Base-by-base conservation (phyloP, 805 yeast genomes). In the Gaillardinia entomophila region DNA sequence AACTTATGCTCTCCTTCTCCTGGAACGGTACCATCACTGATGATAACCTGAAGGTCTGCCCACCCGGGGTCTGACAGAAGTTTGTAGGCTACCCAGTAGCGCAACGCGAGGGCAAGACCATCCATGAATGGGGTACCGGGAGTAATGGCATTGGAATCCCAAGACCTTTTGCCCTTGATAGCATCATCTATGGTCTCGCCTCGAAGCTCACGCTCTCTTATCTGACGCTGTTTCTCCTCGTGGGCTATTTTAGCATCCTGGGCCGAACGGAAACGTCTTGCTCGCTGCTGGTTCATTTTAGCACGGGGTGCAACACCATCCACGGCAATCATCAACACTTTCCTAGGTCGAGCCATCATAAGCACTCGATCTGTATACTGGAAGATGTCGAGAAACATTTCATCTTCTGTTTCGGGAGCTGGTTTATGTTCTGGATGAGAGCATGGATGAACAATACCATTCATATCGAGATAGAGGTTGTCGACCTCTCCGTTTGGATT, bases 241-340 rank as follows among this genome's bases (percentile, higher is more conserved):
- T 81, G 74, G 29, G 81, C 82, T n/a, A 83, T 61, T 43, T 78
- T 73, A 3, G 96, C 96, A 45, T 90, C 97, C 53, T 79, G 79
- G 1, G 96, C 96, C 11, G 95, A 77, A 46, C 96, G 71, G 59
- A 89, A 89, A 53, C 97, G 75, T 66, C 97, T 79, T 2, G 96
- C 80, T 45, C 97, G 73, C 61, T 89, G 97, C 60, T 89, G 97
- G 56, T 90, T 89, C 96, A 89, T 89, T 57, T 89, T 89, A 17
- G 97, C 97, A 51, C 97, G 72, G 15, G 98, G 98, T 2, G 98
- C 98, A 22, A 92, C 99, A 35, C 99, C 99, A 65, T 92, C 99
- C 22, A 92, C 95, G 2, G 98, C 97, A 56, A 92, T 88, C 79
- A 86, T 77, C 35, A 92, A 68, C 24, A 92, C 77, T 54, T 92